A percentile compares a stretch with the other conserved stretches of the same genome.
These are phyloP conservation scores for Oryza nivara DNA, from an alignment of 176 grass and related monocot species.

Conservation along the genomic window DNA sequence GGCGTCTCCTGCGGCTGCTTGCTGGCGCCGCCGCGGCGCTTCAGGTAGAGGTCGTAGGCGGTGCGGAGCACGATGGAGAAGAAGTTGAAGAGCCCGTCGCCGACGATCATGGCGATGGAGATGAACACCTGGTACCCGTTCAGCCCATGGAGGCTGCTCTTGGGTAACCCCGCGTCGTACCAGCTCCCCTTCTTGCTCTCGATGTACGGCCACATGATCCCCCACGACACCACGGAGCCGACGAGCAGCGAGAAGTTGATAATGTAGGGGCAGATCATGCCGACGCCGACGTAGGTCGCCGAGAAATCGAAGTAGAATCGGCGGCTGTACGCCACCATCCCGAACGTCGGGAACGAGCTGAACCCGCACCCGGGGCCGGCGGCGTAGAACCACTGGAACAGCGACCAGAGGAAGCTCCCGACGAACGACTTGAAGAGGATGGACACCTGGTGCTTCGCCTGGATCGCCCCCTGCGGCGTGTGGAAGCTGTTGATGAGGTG, in stretches of 20 bases:
- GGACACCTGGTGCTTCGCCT: constrained; percentile 58
- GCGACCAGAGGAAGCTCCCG: constrained; percentile 58
- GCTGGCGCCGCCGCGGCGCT: background rate
- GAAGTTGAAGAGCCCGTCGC: constrained; percentile 64
- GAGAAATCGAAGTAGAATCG: constrained; percentile 79
- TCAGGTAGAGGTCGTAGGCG: constrained; percentile 67
- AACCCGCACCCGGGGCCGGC: constrained; percentile 40
- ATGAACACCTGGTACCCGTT: constrained; percentile 78
- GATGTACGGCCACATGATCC: constrained; percentile 65
- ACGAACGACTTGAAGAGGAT: constrained; percentile 62
- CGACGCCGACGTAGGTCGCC: constrained; percentile 59
- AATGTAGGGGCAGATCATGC: constrained; percentile 75
- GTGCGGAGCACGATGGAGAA: constrained; percentile 43
- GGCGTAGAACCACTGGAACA: constrained; percentile 73
- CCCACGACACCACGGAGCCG: constrained; percentile 61
- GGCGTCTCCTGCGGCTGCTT: background rate
- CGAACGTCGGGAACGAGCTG: constrained; percentile 59
- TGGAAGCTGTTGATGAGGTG: constrained; percentile 82
- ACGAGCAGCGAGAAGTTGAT: constrained; percentile 66
- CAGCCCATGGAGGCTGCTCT: constrained; percentile 58
- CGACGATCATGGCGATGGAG: constrained; percentile 75
- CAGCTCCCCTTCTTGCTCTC: constrained; percentile 54
- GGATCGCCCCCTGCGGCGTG: constrained; percentile 56
- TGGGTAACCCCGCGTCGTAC: constrained; percentile 44
- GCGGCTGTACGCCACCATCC: constrained; percentile 46